These are phyloP conservation scores for Aspergillus sparsus DNA, from an alignment of 495 filamentous ascomycete species.

Conservation along the genomic window DNA sequence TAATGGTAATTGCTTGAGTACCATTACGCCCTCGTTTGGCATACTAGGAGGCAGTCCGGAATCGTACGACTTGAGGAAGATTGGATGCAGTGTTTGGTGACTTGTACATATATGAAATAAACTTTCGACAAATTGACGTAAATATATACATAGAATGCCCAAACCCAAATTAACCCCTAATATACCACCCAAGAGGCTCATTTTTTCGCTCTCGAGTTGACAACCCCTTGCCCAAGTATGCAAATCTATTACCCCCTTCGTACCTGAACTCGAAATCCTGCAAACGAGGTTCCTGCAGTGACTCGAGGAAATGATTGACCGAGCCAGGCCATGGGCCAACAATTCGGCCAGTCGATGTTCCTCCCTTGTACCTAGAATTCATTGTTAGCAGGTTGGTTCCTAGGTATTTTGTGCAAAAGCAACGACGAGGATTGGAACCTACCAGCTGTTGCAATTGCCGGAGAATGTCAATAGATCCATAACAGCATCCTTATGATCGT, in stretches of 20 bases:
- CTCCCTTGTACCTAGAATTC: slow-evolving; percentile 1
- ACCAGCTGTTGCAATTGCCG: slow-evolving; percentile 10
- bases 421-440: background rate
- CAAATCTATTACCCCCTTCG: background rate
- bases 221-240: slow-evolving; percentile 1
- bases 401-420: background rate
- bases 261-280: slow-evolving; percentile 7
- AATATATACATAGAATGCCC: too few species aligned
- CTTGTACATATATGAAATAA: too few species aligned
- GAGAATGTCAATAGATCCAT: slow-evolving; percentile 6
- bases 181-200: slow-evolving; percentile 7
- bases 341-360: background rate
- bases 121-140: too few species aligned
- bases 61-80: too few species aligned
- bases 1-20: too few species aligned
- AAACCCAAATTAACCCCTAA: background rate
- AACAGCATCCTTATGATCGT: slow-evolving; percentile 10
- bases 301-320: slow-evolving; percentile 5
- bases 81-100: too few species aligned
- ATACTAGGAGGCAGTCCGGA: too few species aligned
- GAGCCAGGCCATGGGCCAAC: slow-evolving; percentile 5
- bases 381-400: background rate
- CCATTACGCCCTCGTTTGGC: too few species aligned
- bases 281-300: background rate
- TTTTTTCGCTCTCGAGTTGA: background rate